A percentile compares a stretch with the other conserved stretches of the same genome.
phyloP scores from a whole-genome alignment of 176 grass and related monocot genomes.

The Alopecurus myosuroides region DNA sequence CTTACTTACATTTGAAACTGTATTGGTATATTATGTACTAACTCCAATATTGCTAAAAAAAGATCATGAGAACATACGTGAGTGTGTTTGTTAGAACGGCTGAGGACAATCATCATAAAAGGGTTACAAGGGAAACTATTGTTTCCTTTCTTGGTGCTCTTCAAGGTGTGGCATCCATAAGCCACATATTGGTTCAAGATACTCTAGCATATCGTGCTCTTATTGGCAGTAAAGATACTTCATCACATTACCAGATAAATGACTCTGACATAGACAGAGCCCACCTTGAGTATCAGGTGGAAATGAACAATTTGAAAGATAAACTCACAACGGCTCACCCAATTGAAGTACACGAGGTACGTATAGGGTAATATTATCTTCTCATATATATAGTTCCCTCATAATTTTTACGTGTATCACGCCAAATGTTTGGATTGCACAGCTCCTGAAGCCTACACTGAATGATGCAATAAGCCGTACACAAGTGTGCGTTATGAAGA shows the following conservation, averaged over 20 bases:
- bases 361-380: not conserved
- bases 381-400: not conserved
- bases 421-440: not conserved
- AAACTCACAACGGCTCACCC: not conserved
- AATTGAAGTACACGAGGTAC: not conserved
- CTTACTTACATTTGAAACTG: not conserved
- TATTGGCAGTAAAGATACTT: not conserved
- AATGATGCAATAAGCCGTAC: not conserved
- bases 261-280: not conserved
- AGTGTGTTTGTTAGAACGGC: not conserved
- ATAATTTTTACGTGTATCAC: not conserved
- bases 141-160: not conserved
- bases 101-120: not conserved
- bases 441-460: not conserved
- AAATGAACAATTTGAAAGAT: slow-evolving; percentile 7
- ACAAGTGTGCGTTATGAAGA: not conserved
- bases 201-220: not conserved
- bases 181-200: not conserved
- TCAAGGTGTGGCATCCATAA: not conserved
- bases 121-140: not conserved
- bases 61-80: not conserved
- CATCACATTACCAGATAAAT: not conserved
- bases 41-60: not conserved
- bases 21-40: not conserved
- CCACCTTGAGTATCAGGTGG: not conserved